Evolutionary conservation across 2,329 filamentous ascomycete genomes (phyloP).

Genomic region (Talaromyces sp.): DNA sequence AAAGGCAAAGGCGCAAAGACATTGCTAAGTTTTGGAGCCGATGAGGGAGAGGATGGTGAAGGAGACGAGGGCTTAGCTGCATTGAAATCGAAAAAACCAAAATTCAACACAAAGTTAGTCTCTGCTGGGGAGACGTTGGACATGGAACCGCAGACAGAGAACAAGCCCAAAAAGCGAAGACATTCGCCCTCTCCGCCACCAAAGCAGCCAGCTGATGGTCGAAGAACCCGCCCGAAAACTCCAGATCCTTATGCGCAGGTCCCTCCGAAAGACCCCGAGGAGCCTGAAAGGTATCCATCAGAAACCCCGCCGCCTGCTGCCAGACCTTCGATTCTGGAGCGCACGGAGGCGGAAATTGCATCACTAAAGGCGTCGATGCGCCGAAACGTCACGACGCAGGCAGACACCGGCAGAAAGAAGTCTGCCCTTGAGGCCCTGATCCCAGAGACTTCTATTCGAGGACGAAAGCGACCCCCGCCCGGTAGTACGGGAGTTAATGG

Average conservation of each 20-base stretch:
- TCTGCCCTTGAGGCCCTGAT: conserved; percentile 45
- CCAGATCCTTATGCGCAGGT: conserved; percentile 40
- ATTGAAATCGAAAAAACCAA: conserved; percentile 37
- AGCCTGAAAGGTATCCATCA: conserved; percentile 28
- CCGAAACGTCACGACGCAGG: conserved; percentile 29
- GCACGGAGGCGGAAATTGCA: conserved; percentile 42
- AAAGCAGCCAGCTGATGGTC: conserved; percentile 18
- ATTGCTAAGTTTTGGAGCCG: conserved; percentile 42
- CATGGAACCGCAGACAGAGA: conserved; percentile 9
- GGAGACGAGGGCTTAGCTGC: conserved; percentile 22
- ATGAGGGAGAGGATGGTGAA: conserved; percentile 32
- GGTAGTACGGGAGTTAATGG: conserved; percentile 23
- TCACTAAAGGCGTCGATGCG: conserved; percentile 44
- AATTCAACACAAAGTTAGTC: conserved; percentile 44
- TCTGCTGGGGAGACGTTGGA: conserved; percentile 22
- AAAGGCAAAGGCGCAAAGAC: conserved; percentile 37
- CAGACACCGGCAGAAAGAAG: conserved; percentile 34
- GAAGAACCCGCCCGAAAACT: conserved; percentile 29
- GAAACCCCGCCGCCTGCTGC: conserved; percentile 20
- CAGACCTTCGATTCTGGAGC: conserved; percentile 31
- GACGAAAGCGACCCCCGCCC: conserved; percentile 38
- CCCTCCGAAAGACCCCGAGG: conserved; percentile 40
- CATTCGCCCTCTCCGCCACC: conserved; percentile 27
- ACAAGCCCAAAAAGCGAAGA: conserved; percentile 22
- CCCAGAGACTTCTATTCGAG: conserved; percentile 41